A percentile compares a stretch with the other conserved stretches of the same genome.
Evolutionary conservation across 2,329 filamentous ascomycete genomes (phyloP).

Genomic region (Lasiodiplodia theobromae): DNA sequence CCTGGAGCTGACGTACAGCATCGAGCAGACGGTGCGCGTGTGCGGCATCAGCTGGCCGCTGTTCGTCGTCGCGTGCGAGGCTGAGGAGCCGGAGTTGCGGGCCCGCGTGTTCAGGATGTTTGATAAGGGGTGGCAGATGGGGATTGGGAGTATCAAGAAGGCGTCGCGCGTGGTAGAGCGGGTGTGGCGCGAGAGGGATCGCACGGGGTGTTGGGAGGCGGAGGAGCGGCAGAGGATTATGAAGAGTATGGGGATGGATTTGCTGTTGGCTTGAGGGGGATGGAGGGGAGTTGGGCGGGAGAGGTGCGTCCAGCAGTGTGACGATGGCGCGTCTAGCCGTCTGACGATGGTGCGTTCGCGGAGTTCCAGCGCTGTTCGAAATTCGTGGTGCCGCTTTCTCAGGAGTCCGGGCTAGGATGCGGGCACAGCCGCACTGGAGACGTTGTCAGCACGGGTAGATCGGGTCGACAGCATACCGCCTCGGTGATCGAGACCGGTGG

Average conservation of each 20-base stretch:
- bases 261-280: constrained; percentile 19
- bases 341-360: too few relatives aligned
- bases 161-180: constrained; percentile 3
- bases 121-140: constrained; percentile 18
- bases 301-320: too few relatives aligned
- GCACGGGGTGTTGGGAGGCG: neutral
- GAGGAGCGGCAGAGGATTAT: constrained; percentile 18
- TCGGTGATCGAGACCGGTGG: neutral
- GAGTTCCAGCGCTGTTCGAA: neutral
- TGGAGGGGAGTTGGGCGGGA: too few relatives aligned
- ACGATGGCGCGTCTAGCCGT: too few relatives aligned
- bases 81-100: constrained; percentile 6
- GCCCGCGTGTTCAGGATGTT: neutral
- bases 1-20: constrained; percentile 23
- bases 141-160: constrained; percentile 24
- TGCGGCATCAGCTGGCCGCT: constrained; percentile 26
- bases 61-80: constrained; percentile 27
- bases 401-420: neutral
- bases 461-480: neutral
- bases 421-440: neutral
- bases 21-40: constrained; percentile 15
- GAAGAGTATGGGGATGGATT: constrained; percentile 27
- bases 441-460: neutral
- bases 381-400: neutral
- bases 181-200: constrained; percentile 17